Percentiles rank a stretch among this genome's conserved stretches.
Conservation (phyloP, 495 filamentous ascomycete species). For the Hypoxylon perforatum region DNA sequence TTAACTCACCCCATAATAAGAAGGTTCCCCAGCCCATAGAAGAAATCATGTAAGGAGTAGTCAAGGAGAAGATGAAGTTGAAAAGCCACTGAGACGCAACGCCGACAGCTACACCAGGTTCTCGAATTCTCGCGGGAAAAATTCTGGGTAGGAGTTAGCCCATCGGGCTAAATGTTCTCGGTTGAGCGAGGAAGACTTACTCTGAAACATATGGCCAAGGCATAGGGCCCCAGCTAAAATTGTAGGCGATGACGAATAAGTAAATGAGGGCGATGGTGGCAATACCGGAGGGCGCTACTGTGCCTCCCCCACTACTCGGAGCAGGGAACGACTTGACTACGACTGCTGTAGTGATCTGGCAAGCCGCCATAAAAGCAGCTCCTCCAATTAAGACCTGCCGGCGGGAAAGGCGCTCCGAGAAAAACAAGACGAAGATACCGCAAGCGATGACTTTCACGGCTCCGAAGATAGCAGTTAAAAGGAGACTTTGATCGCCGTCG, state of each 20-base stretch:
- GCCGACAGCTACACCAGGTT: conserved; percentile 54
- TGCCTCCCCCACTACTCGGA: conserved; percentile 42
- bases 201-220: conserved; percentile 63
- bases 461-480: conserved; percentile 65
- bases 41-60: conserved; percentile 62
- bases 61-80: conserved; percentile 62
- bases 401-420: conserved; percentile 54
- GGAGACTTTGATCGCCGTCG: conserved; percentile 52
- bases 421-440: conserved; percentile 51
- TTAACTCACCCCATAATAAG: conserved; percentile 52
- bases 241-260: conserved; percentile 60
- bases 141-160: conserved; percentile 57
- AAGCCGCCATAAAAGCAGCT: conserved; percentile 54
- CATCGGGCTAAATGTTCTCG: conserved; percentile 49
- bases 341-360: conserved; percentile 41
- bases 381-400: conserved; percentile 53
- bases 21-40: conserved; percentile 64
- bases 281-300: conserved; percentile 53
- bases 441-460: conserved; percentile 60
- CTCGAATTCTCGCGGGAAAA: conserved; percentile 61
- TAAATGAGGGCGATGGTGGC: conserved; percentile 63
- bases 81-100: conserved; percentile 64
- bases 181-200: conserved; percentile 33
- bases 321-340: conserved; percentile 55
- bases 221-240: conserved; percentile 62